Evolutionary conservation across 2,329 filamentous ascomycete species (phyloP), one percentile per base, ranked within the genome.

Genomic region (Hypoxylon sp.): DNA sequence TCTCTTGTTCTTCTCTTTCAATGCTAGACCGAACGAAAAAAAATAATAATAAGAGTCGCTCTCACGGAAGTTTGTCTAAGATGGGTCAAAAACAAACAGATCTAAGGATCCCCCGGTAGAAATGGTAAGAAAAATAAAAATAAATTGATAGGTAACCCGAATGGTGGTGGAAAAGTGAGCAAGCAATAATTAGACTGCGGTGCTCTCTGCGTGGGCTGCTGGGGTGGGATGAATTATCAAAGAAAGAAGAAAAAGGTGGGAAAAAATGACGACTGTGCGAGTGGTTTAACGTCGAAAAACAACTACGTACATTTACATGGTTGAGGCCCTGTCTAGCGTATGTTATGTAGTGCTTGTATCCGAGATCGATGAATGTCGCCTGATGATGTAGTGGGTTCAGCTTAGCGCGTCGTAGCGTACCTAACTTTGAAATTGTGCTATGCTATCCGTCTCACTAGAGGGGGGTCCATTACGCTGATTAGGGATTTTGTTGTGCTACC

Each of bases 331-430:
- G 25, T 43, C 43, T 55, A 51, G 42, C 41, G 37, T 44, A 37
- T 27, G 13, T 27, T 21, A 34, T 38, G 30, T 44, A 34, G 35
- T 49, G 41, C 54, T 40, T 51, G 47, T 51, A 53, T 51, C 52
- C 52, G 51, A 59, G 55, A 59, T 59, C 52, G 38, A 55, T 49
- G 44, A 27, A 49, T 55, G 51, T 50, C 51, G 51, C 55, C 55
- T 52, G 55, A 59, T 59, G 56, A 59, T 59, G 56, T 59, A 59
- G 56, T 53, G 51, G 42, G 56, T 31, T 56, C 51, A 43, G 52
- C 47, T 27, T 56, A 56, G 44, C 26, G 40, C 31, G 25, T 38
- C 38, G 23, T 40, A 49, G 40, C 40, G 43, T 49, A 52, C 54
- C 50, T 51, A 30, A 40, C 42, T 35, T 45, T 45, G 21, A 19